Evolutionary conservation across 768 basidiomycete species (phyloP).

Genomic region (Amylocystis lapponica): DNA sequence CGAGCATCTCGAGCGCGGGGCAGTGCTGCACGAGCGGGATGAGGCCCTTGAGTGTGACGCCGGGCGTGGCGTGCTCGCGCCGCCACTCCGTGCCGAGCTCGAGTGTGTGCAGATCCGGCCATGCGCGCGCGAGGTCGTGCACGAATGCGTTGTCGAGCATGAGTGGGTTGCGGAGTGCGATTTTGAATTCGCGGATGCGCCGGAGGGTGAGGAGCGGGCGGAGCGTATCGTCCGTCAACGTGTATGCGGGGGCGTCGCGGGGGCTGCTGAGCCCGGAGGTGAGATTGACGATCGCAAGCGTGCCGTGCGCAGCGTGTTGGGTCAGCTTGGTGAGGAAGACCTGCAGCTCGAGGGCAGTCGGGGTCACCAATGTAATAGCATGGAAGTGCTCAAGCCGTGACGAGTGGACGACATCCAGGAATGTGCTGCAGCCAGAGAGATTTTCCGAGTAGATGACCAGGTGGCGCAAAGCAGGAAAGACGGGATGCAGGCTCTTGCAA

Average conservation of each 20-base stretch:
- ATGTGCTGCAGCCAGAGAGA: background rate
- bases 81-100: constrained; percentile 9
- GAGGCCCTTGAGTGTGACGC: constrained; percentile 8
- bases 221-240: constrained; percentile 4
- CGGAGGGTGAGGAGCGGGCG: constrained; percentile 5
- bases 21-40: constrained; percentile 10
- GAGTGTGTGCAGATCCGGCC: constrained; percentile 6
- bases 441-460: constrained; percentile 1
- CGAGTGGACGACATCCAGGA: background rate
- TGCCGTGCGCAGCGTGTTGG: background rate
- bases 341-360: background rate
- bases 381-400: background rate
- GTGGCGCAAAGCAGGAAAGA: constrained; percentile 5
- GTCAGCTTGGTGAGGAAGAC: constrained; percentile 1
- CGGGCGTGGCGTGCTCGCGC: background rate
- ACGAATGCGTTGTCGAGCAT: constrained; percentile 9
- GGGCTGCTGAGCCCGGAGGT: background rate
- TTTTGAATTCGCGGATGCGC: background rate
- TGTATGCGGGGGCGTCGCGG: background rate
- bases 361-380: background rate
- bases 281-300: background rate
- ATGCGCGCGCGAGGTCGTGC: constrained; percentile 4
- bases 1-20: constrained; percentile 1
- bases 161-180: constrained; percentile 7
- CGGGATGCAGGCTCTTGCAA: background rate